Conservation (phyloP, 2,329 filamentous ascomycete genomes). For the Cladosporium sp. region DNA sequence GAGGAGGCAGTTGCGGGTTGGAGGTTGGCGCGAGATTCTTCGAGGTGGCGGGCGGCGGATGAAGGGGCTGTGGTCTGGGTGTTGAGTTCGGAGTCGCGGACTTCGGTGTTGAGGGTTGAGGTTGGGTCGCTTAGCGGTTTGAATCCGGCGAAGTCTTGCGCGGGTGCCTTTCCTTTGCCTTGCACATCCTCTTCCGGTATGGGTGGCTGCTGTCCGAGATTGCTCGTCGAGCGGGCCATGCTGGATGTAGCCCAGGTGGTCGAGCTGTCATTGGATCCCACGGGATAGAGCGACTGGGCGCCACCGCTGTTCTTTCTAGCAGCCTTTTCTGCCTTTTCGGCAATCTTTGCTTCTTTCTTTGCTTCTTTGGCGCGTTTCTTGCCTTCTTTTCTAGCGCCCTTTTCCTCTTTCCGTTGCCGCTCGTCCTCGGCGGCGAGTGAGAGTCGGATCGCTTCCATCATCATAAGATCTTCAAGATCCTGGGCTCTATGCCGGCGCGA, state of each 20-base stretch:
- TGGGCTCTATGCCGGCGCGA: conserved; percentile 63
- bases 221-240: conserved; percentile 41
- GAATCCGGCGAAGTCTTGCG: conserved; percentile 36
- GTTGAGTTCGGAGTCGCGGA: conserved; percentile 14
- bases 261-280: conserved; percentile 29
- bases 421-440: conserved; percentile 93
- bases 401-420: conserved; percentile 76
- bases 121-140: conserved; percentile 39
- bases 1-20: conserved; percentile 25
- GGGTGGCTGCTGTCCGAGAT: conserved; percentile 39
- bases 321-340: conserved; percentile 56
- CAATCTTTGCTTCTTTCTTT: conserved; percentile 57
- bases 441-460: conserved; percentile 88
- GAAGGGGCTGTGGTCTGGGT: conserved; percentile 16
- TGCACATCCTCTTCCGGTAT: conserved; percentile 31
- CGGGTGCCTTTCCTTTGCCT: conserved; percentile 45
- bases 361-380: conserved; percentile 82
- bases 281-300: conserved; percentile 49
- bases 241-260: conserved; percentile 27
- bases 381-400: conserved; percentile 71
- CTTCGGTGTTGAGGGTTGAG: conserved; percentile 34
- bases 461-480: conserved; percentile 96
- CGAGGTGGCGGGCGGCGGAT: conserved; percentile 40
- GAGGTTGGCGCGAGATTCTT: conserved; percentile 39
- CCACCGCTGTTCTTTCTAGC: conserved; percentile 43